Base-by-base conservation (phyloP, 352 stramenopile genomes). In the Phytophthora kernoviae region DNA sequence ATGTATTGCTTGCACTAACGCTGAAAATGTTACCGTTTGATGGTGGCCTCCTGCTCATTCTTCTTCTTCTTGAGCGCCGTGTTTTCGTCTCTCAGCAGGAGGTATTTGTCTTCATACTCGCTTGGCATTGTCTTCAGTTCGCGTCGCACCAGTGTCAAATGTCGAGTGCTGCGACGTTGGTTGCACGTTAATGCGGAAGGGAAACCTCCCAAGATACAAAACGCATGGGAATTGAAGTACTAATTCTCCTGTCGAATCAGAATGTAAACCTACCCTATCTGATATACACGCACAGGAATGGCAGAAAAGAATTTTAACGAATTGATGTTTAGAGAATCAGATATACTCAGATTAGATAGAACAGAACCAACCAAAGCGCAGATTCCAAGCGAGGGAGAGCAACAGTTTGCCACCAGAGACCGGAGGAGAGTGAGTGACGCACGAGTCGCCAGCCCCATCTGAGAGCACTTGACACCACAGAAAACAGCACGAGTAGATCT, bases 21-120 rank as follows among this genome's bases (percentile, higher is more conserved):
- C n/a, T n/a, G n/a, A n/a, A n/a, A n/a, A n/a, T n/a, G 37, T 15
- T 7, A 93, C 84, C 83, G 62, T 70, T 95, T 96, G 68, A 96
- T 96, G 33, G 85, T 93, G 22, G 76, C 79, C 53, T 96, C 87
- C 70, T 96, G 88, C 62, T 96, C 87, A 81, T 96, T 96, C 65
- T 95, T 96, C 75, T 95, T 95, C 65, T 86, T 87, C 79, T 95
- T 96, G 37, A 96, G 83, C 68, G 71, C 64, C 41, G 70, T 81
- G 67, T 96, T 93, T 74, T 94, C 86, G 36, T 96, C 87, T 22
- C 88, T 80, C 57, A 96, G 70, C 44, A 75, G 58, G 65, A 95
- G 50, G 66, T 91, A 96, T 66, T 89, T 91, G 63, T 94, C 83
- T 69, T 96, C 85, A 70, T 81, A 94, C 24, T 90, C 77, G 33